Conservation (phyloP, 2,329 filamentous ascomycete species). For the Thermomyces lanuginosus region DNA sequence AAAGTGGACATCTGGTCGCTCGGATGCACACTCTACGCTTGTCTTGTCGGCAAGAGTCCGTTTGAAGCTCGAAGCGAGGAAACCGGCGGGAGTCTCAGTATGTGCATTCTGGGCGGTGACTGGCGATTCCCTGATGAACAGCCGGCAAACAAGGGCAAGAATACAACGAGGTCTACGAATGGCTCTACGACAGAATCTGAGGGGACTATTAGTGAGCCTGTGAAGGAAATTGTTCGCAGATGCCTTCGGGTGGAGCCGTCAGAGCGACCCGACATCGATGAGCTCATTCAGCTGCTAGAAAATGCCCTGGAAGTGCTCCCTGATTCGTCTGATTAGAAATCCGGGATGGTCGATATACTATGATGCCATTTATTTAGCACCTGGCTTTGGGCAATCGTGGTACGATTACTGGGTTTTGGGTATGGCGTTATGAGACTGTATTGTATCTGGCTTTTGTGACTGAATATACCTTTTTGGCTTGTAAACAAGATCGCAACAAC, state of each 20-base stretch:
- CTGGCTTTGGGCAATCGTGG: neutral
- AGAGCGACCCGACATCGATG: slow-evolving; percentile 73
- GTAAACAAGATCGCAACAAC: slow-evolving; percentile 1
- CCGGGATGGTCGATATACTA: neutral
- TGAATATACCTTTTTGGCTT: slow-evolving; percentile 1
- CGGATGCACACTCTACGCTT: slow-evolving; percentile 94
- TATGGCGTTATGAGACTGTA: neutral
- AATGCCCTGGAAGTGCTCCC: slow-evolving; percentile 51
- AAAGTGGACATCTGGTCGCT: slow-evolving; percentile 98
- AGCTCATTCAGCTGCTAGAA: slow-evolving; percentile 67
- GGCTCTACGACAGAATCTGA: too few species aligned
- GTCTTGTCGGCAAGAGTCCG: slow-evolving; percentile 86
- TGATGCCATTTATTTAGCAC: neutral
- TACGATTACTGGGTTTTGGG: neutral
- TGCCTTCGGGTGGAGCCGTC: slow-evolving; percentile 76
- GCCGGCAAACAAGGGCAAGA: slow-evolving; percentile 5
- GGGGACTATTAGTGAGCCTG: slow-evolving; percentile 52
- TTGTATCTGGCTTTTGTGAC: neutral
- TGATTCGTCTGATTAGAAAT: slow-evolving; percentile 13
- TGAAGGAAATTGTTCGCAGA: slow-evolving; percentile 72
- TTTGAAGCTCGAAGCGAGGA: slow-evolving; percentile 94
- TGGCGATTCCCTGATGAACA: slow-evolving; percentile 88
- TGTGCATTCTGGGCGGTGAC: slow-evolving; percentile 84
- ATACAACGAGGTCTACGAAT: too few species aligned
- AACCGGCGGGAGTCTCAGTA: slow-evolving; percentile 80